These are phyloP conservation scores for Phalaenopsis hybrid DNA, from an alignment of 116 monocot species.

Conservation along the genomic window DNA sequence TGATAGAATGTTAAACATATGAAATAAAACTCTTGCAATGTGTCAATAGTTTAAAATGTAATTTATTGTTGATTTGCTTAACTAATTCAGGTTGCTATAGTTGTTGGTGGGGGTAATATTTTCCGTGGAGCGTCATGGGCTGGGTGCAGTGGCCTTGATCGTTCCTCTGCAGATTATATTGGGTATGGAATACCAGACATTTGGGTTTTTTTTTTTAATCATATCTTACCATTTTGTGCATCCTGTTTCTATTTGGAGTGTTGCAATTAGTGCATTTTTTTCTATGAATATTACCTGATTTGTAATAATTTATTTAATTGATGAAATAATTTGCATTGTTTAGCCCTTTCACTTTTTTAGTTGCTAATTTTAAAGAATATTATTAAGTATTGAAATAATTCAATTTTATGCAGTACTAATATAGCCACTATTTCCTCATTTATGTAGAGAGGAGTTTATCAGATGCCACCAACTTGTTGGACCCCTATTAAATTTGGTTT, in stretches of 20 bases:
- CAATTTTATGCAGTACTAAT: too few relatives aligned
- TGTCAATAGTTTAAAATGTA: not conserved
- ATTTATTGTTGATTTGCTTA: not conserved
- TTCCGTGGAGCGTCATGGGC: constrained; percentile 96
- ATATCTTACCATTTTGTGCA: not conserved
- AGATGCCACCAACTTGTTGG: too few relatives aligned
- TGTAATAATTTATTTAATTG: too few relatives aligned
- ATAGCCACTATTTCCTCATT: too few relatives aligned
- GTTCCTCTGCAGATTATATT: constrained; percentile 96
- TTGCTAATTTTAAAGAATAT: too few relatives aligned
- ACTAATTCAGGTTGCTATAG: constrained; percentile 75
- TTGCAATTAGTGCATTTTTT: too few relatives aligned
- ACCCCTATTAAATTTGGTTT: too few relatives aligned
- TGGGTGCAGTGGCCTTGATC: constrained; percentile 90
- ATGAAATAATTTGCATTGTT: too few relatives aligned
- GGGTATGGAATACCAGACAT: constrained; percentile 39
- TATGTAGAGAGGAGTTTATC: too few relatives aligned
- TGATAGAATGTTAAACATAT: not conserved
- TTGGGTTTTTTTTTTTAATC: not conserved
- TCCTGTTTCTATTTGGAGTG: not conserved
- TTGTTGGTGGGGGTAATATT: constrained; percentile 94
- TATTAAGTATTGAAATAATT: too few relatives aligned
- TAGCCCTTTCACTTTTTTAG: too few relatives aligned
- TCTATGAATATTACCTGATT: too few relatives aligned
- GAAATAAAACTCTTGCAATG: not conserved